Base-by-base conservation (phyloP, 2,329 filamentous ascomycete species). In the Delphinella strobiligena region DNA sequence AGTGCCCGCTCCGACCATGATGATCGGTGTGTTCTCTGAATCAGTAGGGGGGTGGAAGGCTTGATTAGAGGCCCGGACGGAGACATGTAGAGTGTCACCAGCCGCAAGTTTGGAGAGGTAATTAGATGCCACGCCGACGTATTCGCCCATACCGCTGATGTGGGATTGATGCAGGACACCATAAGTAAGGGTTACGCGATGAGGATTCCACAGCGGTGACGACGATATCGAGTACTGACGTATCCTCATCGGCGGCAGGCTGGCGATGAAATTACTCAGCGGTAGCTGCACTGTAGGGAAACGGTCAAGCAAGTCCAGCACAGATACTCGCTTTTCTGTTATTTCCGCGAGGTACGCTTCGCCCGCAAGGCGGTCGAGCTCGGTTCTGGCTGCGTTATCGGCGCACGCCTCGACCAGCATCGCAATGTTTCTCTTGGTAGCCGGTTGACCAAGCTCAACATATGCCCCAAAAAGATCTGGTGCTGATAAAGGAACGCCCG, bases 1-100 rank as follows among this genome's bases (percentile, higher is more conserved):
- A 0, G 91, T 98, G 47, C 91, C 91, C n/a, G 96, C 81, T 61
- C 91, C 91, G 9, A 91, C 91, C 89, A 98, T 95, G 70, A 98
- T 95, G 31, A 67, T 51, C 0, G 64, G 64, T 3, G 49, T 50
- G 5, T 56, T 57, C 41, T 62, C 59, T 1, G 52, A 47, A 43
- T 64, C 60, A 33, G 60, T 55, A 4, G 65, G 65, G 0, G 66
- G 52, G 34, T 64, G 64, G 55, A 68, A 68, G 9, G 58, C 55
- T 31, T 59, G 52, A 37, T 64, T 56, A 3, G 57, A 63, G 0
- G 54, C 50, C n/a, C 61, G 55, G 4, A 68, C 58, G 7, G 59
- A 53, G 22, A 67, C 61, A 30, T 65, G 62, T 3, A 67, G 44
- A 16, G 54, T 58, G 42, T 68, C 65, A 10, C 63, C 63, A 1